Conservation (phyloP, 345 rosid species). For the Nephelium lappaceum region DNA sequence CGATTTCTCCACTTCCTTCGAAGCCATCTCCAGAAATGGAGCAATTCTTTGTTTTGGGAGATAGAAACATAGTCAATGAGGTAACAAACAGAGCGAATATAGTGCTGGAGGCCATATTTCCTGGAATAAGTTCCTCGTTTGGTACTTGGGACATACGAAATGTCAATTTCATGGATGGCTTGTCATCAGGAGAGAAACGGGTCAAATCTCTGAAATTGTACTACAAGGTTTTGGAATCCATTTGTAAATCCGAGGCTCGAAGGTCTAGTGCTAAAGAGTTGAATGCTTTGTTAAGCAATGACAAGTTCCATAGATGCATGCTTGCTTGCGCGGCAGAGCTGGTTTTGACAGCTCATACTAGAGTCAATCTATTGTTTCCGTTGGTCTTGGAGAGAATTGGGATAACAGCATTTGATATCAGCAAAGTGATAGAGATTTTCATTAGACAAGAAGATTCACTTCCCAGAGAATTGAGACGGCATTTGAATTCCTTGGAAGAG, state of each 20-base stretch:
- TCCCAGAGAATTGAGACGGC: constrained; percentile 96
- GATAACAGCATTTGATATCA: constrained; percentile 94
- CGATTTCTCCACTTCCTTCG: constrained; percentile 75
- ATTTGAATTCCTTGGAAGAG: constrained; percentile 93
- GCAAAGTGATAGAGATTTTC: constrained; percentile 97
- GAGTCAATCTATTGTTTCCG: constrained; percentile 83
- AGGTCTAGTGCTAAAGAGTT: constrained; percentile 68
- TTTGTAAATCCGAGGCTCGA: constrained; percentile 88
- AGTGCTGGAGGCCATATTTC: constrained; percentile 88
- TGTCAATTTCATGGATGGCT: constrained; percentile 78
- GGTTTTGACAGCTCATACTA: constrained; percentile 84
- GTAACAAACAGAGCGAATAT: constrained; percentile 73
- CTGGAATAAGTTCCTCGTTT: constrained; percentile 53
- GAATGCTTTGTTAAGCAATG: constrained; percentile 80
- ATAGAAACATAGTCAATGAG: constrained; percentile 66
- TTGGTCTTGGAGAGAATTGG: constrained; percentile 90
- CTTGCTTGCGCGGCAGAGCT: constrained; percentile 95
- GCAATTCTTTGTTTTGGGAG: constrained; percentile 64
- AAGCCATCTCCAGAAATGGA: constrained; percentile 74
- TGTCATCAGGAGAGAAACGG: constrained; percentile 87
- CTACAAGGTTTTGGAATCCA: constrained; percentile 88
- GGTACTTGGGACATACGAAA: constrained; percentile 58
- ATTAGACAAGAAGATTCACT: constrained; percentile 90
- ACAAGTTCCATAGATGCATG: constrained; percentile 96
- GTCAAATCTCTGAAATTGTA: constrained; percentile 79